Evolutionary conservation across 2,329 filamentous ascomycete genomes (phyloP).

Genomic region (Sclerotinia minor): DNA sequence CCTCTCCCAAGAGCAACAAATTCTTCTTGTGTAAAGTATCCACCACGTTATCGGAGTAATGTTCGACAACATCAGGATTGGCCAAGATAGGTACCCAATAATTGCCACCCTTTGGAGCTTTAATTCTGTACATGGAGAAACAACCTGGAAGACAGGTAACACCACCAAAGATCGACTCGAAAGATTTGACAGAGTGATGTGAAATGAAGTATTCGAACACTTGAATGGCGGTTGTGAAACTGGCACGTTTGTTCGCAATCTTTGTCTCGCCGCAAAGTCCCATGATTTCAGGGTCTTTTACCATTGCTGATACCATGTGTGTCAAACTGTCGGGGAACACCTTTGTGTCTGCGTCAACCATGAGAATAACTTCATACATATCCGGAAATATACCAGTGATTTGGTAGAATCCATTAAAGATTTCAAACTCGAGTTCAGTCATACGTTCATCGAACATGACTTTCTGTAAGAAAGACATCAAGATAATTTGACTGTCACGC

Average conservation of each 20-base stretch:
- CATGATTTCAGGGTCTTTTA: constrained; percentile 99
- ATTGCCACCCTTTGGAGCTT: constrained; percentile 96
- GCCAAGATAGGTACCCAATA: constrained; percentile 99
- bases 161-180: constrained; percentile 98
- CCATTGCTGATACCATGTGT: constrained; percentile 99
- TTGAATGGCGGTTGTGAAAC: constrained; percentile 96
- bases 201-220: constrained; percentile 99
- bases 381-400: constrained; percentile 97
- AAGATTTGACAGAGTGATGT: constrained; percentile 93
- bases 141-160: constrained; percentile 97
- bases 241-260: constrained; percentile 95
- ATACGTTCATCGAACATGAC: constrained; percentile 99
- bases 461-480: constrained; percentile 99
- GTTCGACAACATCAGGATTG: constrained; percentile 97
- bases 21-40: constrained; percentile 99
- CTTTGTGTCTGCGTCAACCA: constrained; percentile 99
- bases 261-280: constrained; percentile 98
- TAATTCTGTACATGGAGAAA: constrained; percentile 99
- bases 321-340: constrained; percentile 98
- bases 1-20: constrained; percentile 83
- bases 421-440: constrained; percentile 98
- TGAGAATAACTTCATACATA: constrained; percentile 96
- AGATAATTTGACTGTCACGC: constrained; percentile 96
- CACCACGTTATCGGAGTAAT: constrained; percentile 98
- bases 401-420: constrained; percentile 99